Base-by-base conservation (phyloP, 352 stramenopile species). In the Pythium pectinolyticum region DNA sequence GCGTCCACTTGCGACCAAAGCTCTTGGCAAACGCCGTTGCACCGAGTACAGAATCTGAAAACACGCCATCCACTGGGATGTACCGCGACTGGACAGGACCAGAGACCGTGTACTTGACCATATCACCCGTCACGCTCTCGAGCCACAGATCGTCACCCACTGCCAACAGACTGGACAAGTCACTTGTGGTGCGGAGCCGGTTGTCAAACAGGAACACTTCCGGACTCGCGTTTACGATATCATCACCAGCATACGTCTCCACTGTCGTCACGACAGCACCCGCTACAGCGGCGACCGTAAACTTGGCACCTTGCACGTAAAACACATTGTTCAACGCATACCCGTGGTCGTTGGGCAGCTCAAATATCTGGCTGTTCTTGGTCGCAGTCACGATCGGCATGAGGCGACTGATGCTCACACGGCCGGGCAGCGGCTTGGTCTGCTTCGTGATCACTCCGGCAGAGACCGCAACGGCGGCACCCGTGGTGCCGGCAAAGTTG, bases 181-280 rank as follows among this genome's bases (percentile, higher is more conserved):
- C 74, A 10, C 78, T 76, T 4, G 82, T 90, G 19, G 85, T 90
- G 7, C 73, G 75, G 1, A 92, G 56, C 37, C 57, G 74, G 32
- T 92, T 90, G 50, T 92, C 81, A 34, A 86, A 90, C 0, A 89
- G 39, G 40, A 77, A 84, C 17, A 80, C 51, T 39, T 64, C 46
- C 0, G 80, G 80, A 27, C 17, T 60, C 15, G 65, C 74, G 6
- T 24, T 58, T 0, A 57, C 61, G 14, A 90, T 63, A 50, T 41
- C 67, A 24, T 76, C 63, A 0, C 78, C 75, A 6, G 31, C 53
- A 34, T 86, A 89, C 0, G 52, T 32, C 47, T 73, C 57, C 0
- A 59, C 24, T 5, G 73, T 85, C 4, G 70, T 86, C 19, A 88
- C 52, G 7, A 66, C 39, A 2, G 54, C 47, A 28, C 63, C 71